Evolutionary conservation across 495 filamentous ascomycete genomes (phyloP), one percentile per base, ranked within the genome.

Genomic region (Hyaloscypha hepaticicola): DNA sequence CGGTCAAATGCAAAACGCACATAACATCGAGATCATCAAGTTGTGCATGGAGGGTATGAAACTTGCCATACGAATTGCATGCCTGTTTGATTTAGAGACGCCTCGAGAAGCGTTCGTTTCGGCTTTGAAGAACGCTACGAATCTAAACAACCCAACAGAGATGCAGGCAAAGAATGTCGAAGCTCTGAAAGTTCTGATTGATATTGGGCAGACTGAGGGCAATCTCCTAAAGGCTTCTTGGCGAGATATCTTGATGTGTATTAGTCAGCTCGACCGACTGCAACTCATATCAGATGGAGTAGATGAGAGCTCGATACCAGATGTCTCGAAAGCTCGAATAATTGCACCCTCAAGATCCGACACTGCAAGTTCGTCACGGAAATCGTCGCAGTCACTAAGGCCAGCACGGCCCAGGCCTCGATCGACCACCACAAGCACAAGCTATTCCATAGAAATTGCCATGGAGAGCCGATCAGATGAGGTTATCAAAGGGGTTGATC

Each of bases 91-190:
- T 55, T 78, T 98, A 7, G 87, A 93, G 53, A 97, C 92, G 24
- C 89, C 95, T 3, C 85, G 96, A 7, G 90, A 92, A 64, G 95
- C 96, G 0, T 99, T 99, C 74, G 91, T 99, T 60, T 92, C 91
- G 12, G 92, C 93, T 1, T 80, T 99, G 33, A 92, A 94, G 33
- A 95, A 96, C 69, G 91, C 92, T 63, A 97, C 95, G 24, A 97
- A 97, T 65, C 83, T 99, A 25, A 93, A 95, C 72, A 99, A 99
- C 71, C 82, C 96, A 14, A 87, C 89, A 61, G 96, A 98, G 70
- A 97, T 99, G 85, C 90, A 92, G 72, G 87, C 90, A 11, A 97
- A 97, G 82, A 98, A 98, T 60, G 82, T 99, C 8, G 95, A 98
- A 76, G 95, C 95, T 2, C 76, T 99, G 61, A 96, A 95, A 72